Conservation (phyloP, 2,329 filamentous ascomycete genomes). For the Mycosphaerelloides madeirae region DNA sequence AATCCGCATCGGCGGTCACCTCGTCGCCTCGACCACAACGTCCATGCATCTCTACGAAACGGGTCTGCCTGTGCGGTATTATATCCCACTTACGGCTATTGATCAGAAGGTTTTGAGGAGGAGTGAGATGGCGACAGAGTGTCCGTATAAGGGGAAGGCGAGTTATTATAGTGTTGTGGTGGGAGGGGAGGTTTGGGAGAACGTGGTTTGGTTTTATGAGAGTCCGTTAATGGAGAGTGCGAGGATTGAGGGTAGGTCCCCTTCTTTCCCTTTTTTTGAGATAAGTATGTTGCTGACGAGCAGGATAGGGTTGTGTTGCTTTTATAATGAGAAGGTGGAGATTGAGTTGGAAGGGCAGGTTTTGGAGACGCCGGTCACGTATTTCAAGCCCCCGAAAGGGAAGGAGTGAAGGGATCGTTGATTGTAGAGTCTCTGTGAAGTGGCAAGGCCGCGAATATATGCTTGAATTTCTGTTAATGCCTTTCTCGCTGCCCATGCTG, state of each 20-base stretch:
- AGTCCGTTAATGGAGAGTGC: constrained; percentile 55
- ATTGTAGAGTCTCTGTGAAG: too few relatives aligned
- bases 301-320: constrained; percentile 41
- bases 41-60: constrained; percentile 58
- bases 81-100: constrained; percentile 52
- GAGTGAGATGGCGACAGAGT: constrained; percentile 53
- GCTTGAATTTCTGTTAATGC: too few relatives aligned
- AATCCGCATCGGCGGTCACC: constrained; percentile 45
- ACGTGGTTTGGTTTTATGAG: constrained; percentile 61
- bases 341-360: constrained; percentile 48
- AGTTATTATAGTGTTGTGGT: constrained; percentile 55
- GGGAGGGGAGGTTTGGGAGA: constrained; percentile 40
- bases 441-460: too few relatives aligned
- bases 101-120: constrained; percentile 43
- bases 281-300: background rate
- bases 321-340: constrained; percentile 66
- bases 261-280: background rate
- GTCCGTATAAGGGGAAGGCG: constrained; percentile 65
- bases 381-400: constrained; percentile 16
- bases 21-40: constrained; percentile 44
- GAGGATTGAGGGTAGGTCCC: constrained; percentile 45
- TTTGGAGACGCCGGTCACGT: constrained; percentile 29
- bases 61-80: constrained; percentile 54
- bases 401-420: too few relatives aligned
- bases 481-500: too few relatives aligned